A percentile compares a stretch with the other conserved stretches of the same genome.
phyloP scores from a whole-genome alignment of 31 red algal genomes.

The Odonthalia washingtoniensis region DNA sequence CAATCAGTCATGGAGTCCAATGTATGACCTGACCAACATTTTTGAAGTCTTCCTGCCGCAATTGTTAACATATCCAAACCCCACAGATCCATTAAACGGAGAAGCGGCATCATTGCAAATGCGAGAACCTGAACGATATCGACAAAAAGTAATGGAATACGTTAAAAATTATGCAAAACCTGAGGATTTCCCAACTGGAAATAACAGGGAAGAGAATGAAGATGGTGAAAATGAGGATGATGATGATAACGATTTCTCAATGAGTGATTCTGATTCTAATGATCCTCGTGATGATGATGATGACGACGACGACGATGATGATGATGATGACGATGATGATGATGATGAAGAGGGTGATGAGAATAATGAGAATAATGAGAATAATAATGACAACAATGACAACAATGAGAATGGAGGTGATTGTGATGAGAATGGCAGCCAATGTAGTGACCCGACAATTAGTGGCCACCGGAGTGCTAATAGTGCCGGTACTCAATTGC shows the following conservation, averaged over 20 bases:
- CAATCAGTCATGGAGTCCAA: constrained; percentile 99
- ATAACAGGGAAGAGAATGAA: neutral
- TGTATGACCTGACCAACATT: constrained; percentile 99
- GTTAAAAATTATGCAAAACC: constrained; percentile 91
- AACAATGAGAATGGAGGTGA: too few relatives aligned
- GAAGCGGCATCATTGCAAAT: constrained; percentile 99
- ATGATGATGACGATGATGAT: too few relatives aligned
- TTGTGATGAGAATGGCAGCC: too few relatives aligned
- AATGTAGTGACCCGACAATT: too few relatives aligned
- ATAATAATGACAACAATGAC: too few relatives aligned
- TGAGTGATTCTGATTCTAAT: constrained; percentile 83
- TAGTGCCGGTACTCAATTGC: too few relatives aligned
- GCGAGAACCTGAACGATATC: constrained; percentile 94
- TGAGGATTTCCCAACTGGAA: constrained; percentile 81
- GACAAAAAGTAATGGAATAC: constrained; percentile 87
- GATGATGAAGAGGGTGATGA: too few relatives aligned
- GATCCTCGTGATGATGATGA: too few relatives aligned
- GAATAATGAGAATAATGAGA: too few relatives aligned
- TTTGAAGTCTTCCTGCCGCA: constrained; percentile 99
- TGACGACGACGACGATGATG: too few relatives aligned
- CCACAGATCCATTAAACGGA: constrained; percentile 98
- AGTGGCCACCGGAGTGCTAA: too few relatives aligned
- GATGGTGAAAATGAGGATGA: constrained; percentile 71
- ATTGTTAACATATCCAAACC: constrained; percentile 99
- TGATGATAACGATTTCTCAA: constrained; percentile 64